These are phyloP conservation scores for Agapanthus africanus DNA, from an alignment of 106 monocot genomes.

Conservation along the genomic window DNA sequence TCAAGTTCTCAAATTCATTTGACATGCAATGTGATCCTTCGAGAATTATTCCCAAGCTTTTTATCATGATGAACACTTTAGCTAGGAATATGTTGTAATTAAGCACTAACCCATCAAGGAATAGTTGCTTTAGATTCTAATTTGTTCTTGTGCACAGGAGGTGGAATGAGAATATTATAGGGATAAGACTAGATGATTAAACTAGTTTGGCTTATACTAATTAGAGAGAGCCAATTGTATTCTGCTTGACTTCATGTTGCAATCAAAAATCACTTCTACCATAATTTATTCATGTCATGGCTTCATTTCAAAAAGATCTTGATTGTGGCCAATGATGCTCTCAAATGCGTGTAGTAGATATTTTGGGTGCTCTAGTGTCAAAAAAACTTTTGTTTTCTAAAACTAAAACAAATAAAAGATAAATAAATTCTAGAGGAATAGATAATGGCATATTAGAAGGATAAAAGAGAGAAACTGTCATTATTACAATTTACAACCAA, in stretches of 20 bases:
- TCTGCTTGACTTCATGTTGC: too few species aligned
- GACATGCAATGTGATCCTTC: not conserved
- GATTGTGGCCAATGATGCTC: too few species aligned
- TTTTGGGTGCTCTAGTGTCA: too few species aligned
- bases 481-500: too few species aligned
- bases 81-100: constrained; percentile 7
- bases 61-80: constrained; percentile 16
- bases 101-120: constrained; percentile 8
- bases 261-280: not conserved
- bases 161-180: not conserved
- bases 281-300: too few species aligned
- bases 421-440: too few species aligned
- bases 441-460: too few species aligned
- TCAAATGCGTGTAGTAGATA: too few species aligned
- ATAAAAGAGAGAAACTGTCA: too few species aligned
- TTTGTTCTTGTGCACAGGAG: not conserved
- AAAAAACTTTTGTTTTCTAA: too few species aligned
- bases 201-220: not conserved
- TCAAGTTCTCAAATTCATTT: constrained; percentile 12
- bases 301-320: not conserved
- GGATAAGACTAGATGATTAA: not conserved
- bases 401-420: too few species aligned
- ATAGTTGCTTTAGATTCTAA: not conserved
- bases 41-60: constrained; percentile 7
- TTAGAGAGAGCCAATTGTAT: too few species aligned